Percentiles rank a stretch among this genome's conserved stretches.
Evolutionary conservation across 2,329 filamentous ascomycete genomes (phyloP).

Genomic region (Thielaviopsis ethacetica): DNA sequence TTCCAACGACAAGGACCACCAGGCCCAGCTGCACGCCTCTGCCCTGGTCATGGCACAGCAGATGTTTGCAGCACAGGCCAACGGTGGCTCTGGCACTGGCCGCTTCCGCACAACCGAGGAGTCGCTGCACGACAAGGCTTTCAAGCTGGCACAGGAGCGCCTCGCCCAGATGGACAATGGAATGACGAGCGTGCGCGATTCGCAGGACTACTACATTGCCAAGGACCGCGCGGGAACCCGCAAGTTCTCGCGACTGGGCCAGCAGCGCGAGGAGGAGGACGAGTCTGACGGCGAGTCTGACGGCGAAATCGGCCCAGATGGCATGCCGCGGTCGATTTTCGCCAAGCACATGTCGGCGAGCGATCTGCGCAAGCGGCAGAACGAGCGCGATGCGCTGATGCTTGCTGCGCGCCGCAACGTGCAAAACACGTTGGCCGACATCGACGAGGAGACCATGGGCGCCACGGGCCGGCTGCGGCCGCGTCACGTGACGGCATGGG

Average conservation of each 20-base stretch:
- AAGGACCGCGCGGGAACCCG: conserved; percentile 20
- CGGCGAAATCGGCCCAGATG: conserved; percentile 50
- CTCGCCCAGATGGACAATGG: conserved; percentile 66
- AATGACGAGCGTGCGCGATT: conserved; percentile 42
- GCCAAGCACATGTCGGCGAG: conserved; percentile 50
- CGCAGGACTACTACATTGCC: conserved; percentile 61
- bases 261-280: conserved; percentile 15
- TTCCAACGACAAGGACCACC: conserved; percentile 50
- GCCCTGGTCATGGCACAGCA: conserved; percentile 79
- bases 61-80: conserved; percentile 62
- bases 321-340: conserved; percentile 54
- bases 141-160: conserved; percentile 70
- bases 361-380: conserved; percentile 55
- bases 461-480: conserved; percentile 54
- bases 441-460: conserved; percentile 46
- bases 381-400: conserved; percentile 59
- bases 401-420: conserved; percentile 75
- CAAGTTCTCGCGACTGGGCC: conserved; percentile 23
- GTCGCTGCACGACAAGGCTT: conserved; percentile 64
- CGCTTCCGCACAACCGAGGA: neutral
- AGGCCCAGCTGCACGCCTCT: conserved; percentile 61
- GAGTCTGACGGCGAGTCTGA: conserved; percentile 30
- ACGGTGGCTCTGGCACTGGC: conserved; percentile 23
- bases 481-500: conserved; percentile 59
- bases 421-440: conserved; percentile 56